phyloP scores from a whole-genome alignment of 257 asterid genomes.

The Solanum tacnaense region DNA sequence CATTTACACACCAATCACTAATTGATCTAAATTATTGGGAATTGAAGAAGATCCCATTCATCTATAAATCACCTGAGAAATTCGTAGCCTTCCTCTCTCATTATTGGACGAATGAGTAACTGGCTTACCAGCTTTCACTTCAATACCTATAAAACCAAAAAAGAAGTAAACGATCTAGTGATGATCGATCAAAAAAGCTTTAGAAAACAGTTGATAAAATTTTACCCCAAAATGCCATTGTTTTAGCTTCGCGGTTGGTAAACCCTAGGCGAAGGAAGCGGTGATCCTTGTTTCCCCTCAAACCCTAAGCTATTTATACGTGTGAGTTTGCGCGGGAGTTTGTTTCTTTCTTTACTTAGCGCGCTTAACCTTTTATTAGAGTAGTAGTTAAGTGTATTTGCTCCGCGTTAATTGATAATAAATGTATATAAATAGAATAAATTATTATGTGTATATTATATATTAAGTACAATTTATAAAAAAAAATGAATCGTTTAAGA shows the following conservation, averaged over 20 bases:
- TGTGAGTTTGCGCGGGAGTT: conserved; percentile 18
- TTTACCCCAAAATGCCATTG: conserved; percentile 70
- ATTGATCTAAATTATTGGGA: background rate
- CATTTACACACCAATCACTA: background rate
- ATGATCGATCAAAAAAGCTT: background rate
- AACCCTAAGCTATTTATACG: conserved; percentile 22
- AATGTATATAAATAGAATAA: background rate
- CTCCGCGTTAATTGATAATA: background rate
- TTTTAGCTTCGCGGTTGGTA: background rate
- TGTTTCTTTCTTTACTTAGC: background rate
- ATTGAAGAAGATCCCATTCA: background rate
- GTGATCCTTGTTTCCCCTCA: background rate
- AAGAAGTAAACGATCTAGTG: background rate
- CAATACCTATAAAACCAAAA: conserved; percentile 36
- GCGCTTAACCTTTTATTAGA: background rate
- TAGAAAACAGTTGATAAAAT: background rate
- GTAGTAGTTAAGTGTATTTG: background rate
- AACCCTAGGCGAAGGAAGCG: conserved; percentile 20
- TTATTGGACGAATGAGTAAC: conserved; percentile 42
- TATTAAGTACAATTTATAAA: too few relatives aligned
- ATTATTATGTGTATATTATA: too few relatives aligned
- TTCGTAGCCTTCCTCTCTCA: conserved; percentile 59
- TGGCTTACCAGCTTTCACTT: conserved; percentile 66
- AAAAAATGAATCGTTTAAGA: too few relatives aligned
- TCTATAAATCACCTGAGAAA: conserved; percentile 52